phyloP scores from a whole-genome alignment of 2,329 filamentous ascomycete genomes.

The Aspergillus versicolor region DNA sequence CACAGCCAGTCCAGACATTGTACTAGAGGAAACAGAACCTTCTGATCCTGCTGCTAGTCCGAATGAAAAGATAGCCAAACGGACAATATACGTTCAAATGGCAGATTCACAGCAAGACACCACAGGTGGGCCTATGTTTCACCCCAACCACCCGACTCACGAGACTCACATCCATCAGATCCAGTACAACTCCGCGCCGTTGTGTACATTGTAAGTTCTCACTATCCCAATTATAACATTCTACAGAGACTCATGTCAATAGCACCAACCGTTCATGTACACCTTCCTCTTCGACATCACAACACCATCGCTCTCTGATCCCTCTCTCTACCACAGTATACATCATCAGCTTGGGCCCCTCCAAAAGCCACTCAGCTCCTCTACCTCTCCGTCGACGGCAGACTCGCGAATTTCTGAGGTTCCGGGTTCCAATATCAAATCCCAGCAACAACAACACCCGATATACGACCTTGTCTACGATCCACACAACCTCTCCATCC shows the following conservation, averaged over 20 bases:
- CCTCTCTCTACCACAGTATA: slow-evolving; percentile 48
- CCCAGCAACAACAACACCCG: slow-evolving; percentile 37
- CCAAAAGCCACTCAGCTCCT: slow-evolving; percentile 46
- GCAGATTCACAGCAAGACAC: slow-evolving; percentile 14
- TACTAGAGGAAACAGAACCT: slow-evolving; percentile 26
- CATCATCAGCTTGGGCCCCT: slow-evolving; percentile 51
- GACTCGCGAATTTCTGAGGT: slow-evolving; percentile 36
- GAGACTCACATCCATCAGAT: slow-evolving; percentile 1
- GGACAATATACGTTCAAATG: slow-evolving; percentile 37
- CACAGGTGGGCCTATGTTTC: slow-evolving; percentile 14
- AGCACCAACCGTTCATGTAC: slow-evolving; percentile 52
- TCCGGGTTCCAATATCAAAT: slow-evolving; percentile 31
- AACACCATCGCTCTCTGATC: slow-evolving; percentile 41
- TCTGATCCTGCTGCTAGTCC: slow-evolving; percentile 19
- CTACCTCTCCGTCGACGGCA: slow-evolving; percentile 46
- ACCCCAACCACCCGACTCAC: not conserved
- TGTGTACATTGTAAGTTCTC: slow-evolving; percentile 39
- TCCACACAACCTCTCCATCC: slow-evolving; percentile 56
- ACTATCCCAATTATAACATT: not conserved
- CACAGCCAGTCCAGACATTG: slow-evolving; percentile 33
- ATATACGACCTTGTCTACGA: slow-evolving; percentile 64
- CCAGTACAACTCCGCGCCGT: slow-evolving; percentile 37
- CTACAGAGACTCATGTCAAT: slow-evolving; percentile 13
- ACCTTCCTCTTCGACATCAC: slow-evolving; percentile 49
- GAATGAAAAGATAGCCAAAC: slow-evolving; percentile 34